Evolutionary conservation across 2,329 filamentous ascomycete genomes (phyloP), one percentile per base, ranked within the genome.

Genomic region (Fusarium foetens): DNA sequence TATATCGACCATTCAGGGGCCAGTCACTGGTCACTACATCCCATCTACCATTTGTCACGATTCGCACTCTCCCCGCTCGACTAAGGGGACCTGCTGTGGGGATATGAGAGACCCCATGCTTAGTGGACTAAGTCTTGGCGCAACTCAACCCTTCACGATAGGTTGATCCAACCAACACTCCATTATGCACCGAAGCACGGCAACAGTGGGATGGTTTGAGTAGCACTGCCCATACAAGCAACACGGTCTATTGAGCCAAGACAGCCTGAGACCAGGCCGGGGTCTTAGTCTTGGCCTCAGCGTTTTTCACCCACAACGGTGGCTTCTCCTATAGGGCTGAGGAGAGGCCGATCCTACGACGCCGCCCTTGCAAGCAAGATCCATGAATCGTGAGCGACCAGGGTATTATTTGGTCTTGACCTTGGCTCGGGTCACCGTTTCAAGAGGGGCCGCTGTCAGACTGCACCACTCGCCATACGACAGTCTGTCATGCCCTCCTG

Each of bases 311-410:
- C 42, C 35, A 61, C 29, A 54, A 39, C 49, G 33, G 42, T 60
- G 51, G 59, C 54, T 61, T 68, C 58, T 51, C 38, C 51, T 71
- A 51, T 72, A 72, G 70, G 70, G 70, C 70, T 72, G 70, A 72
- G 68, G 23, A 45, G 41, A 52, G 41, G 29, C 36, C 60, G 69
- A 70, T 63, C 53, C 69, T 52, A 39, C 45, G 42, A 62, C 27
- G 54, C 61, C 70, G 53, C 58, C 45, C 41, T 54, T 62, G 54
- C 70, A 72, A 54, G 48, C 69, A 72, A 73, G 70, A 71, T 68
- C 66, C 70, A 73, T 67, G 62, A 43, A 58, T 49, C 46, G 35
- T 39, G 51, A 36, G 27, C 54, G 58, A 48, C 58, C 49, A 70
- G 61, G 70, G 54, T 54, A 53, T n/a, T 57, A 25, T n/a, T 69